Conservation (phyloP, 768 basidiomycete species). For the Auricularia auricula-judae region DNA sequence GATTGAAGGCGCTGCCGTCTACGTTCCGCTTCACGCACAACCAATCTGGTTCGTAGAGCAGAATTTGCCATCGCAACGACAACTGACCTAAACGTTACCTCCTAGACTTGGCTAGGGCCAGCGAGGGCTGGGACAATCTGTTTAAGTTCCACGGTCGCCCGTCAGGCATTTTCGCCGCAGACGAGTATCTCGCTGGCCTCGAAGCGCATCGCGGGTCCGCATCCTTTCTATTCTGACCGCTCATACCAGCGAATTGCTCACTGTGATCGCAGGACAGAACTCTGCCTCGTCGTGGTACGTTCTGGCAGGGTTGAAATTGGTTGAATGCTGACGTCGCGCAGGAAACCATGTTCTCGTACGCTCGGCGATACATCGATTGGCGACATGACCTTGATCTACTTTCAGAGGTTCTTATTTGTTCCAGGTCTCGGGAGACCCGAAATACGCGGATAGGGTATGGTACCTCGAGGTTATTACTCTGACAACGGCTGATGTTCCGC, state of each 20-base stretch:
- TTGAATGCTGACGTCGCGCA: slow-evolving; percentile 14
- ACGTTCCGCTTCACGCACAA: slow-evolving; percentile 47
- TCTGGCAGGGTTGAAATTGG: too few species aligned
- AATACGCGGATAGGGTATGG: slow-evolving; percentile 37
- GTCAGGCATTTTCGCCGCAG: slow-evolving; percentile 44
- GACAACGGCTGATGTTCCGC: not conserved
- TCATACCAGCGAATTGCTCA: not conserved
- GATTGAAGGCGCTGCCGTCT: slow-evolving; percentile 42
- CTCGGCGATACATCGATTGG: too few species aligned
- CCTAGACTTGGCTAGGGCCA: slow-evolving; percentile 37
- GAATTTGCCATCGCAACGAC: too few species aligned
- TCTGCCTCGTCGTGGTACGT: slow-evolving; percentile 44
- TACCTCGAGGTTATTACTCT: not conserved
- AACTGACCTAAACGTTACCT: too few species aligned
- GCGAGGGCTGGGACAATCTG: slow-evolving; percentile 41
- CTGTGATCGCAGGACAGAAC: slow-evolving; percentile 30
- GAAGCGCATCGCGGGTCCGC: slow-evolving; percentile 42
- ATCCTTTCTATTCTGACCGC: not conserved
- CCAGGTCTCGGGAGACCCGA: slow-evolving; percentile 44
- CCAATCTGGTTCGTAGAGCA: slow-evolving; percentile 30
- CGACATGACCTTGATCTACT: too few species aligned
- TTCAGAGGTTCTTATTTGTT: slow-evolving; percentile 41
- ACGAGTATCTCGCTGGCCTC: slow-evolving; percentile 46
- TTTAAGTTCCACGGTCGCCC: slow-evolving; percentile 51
- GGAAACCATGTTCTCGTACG: slow-evolving; percentile 54